phyloP scores from a whole-genome alignment of 164 flowering plant species.

The Brasenia schreberi region DNA sequence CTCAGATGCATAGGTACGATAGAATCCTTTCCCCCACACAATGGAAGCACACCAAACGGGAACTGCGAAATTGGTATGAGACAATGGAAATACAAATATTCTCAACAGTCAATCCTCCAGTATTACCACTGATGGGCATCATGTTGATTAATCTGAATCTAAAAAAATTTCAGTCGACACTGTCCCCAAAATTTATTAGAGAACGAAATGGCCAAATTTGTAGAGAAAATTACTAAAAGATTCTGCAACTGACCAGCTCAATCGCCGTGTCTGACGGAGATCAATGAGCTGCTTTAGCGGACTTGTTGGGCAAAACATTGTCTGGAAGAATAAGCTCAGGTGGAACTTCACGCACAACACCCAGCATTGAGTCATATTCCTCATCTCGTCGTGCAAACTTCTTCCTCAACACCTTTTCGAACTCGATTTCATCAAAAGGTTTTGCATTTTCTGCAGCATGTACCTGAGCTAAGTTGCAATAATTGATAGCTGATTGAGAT shows the following conservation, averaged over 20 bases:
- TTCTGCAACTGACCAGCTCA: not conserved
- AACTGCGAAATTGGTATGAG: not conserved
- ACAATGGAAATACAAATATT: not conserved
- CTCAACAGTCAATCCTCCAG: not conserved
- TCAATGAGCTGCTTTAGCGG: not conserved
- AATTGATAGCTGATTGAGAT: slow-evolving; percentile 75
- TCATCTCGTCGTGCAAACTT: slow-evolving; percentile 76
- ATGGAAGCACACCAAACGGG: not conserved
- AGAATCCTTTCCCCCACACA: not conserved
- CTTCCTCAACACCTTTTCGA: slow-evolving; percentile 77
- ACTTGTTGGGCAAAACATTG: slow-evolving; percentile 48
- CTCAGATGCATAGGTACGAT: too few relatives aligned
- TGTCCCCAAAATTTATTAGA: not conserved
- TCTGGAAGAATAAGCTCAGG: slow-evolving; percentile 70
- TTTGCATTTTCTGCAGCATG: slow-evolving; percentile 93
- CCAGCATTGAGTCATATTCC: slow-evolving; percentile 81
- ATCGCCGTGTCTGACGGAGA: not conserved
- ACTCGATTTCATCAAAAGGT: slow-evolving; percentile 75
- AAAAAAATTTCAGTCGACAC: not conserved
- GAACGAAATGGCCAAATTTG: not conserved
- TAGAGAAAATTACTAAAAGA: not conserved
- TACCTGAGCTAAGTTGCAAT: slow-evolving; percentile 70
- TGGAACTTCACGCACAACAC: slow-evolving; percentile 69
- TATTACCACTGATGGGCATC: not conserved
- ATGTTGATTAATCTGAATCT: not conserved